Percentiles rank a stretch among this genome's conserved stretches.
These are phyloP conservation scores for Berkeleyomyces rouxiae DNA, from an alignment of 2,329 filamentous ascomycete species.

Conservation along the genomic window DNA sequence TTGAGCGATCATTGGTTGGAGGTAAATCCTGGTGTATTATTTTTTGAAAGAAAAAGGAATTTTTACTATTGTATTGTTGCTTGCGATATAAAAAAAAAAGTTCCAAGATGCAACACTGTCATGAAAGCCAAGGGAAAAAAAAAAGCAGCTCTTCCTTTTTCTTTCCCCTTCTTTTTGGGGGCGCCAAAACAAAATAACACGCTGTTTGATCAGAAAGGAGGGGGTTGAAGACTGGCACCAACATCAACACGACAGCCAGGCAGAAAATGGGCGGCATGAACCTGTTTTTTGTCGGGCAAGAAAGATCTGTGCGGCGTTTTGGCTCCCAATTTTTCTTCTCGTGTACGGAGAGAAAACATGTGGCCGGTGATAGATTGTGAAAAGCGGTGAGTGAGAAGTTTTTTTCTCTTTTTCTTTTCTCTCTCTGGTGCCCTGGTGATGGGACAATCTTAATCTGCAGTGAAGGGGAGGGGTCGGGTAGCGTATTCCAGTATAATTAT, in stretches of 20 bases:
- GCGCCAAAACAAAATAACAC: neutral
- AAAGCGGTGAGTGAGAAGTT: slow-evolving; percentile 1
- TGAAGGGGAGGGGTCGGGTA: too few species aligned
- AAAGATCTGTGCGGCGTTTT: neutral
- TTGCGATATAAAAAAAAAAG: neutral
- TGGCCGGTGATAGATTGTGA: neutral
- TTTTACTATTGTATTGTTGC: neutral
- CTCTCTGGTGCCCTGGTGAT: neutral
- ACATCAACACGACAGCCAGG: neutral
- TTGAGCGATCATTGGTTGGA: neutral
- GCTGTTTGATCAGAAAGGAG: neutral
- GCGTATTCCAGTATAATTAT: too few species aligned
- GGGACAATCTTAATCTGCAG: neutral
- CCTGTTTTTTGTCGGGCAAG: neutral
- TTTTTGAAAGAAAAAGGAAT: too few species aligned
- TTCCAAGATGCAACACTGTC: too few species aligned
- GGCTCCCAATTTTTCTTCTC: neutral
- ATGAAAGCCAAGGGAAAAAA: neutral
- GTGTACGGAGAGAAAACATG: neutral
- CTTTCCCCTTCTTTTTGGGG: too few species aligned
- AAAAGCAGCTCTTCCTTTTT: neutral
- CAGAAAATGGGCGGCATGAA: neutral
- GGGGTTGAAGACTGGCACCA: neutral
- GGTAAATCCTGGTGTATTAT: neutral
- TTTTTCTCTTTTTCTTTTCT: neutral